Evolutionary conservation across 2,329 filamentous ascomycete species (phyloP).

Genomic region (Exophiala sp.): DNA sequence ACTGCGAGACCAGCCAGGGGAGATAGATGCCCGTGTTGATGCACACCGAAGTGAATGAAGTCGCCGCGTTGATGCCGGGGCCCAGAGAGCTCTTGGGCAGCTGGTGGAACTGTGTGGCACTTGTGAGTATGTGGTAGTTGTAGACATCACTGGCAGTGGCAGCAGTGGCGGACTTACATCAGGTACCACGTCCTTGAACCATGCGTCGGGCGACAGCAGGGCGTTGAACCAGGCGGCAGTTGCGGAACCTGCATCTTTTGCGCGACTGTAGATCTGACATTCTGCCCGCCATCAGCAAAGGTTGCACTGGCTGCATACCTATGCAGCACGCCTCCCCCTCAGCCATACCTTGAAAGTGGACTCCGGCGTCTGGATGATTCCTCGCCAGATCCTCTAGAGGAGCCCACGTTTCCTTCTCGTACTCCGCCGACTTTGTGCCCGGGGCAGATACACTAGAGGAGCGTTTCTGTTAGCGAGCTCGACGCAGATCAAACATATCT

Average conservation of each 20-base stretch:
- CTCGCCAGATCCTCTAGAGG: conserved; percentile 52
- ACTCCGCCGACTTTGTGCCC: conserved; percentile 36
- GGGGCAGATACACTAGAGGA: conserved; percentile 29
- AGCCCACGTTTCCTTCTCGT: conserved; percentile 56
- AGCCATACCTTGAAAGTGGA: conserved; percentile 57
- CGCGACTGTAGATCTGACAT: conserved; percentile 51
- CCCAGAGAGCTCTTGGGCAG: conserved; percentile 55
- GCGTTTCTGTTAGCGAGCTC: background rate
- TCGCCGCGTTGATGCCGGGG: conserved; percentile 62
- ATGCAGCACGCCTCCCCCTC: background rate
- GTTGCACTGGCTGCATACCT: background rate
- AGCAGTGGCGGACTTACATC: conserved; percentile 48
- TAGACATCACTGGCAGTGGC: background rate
- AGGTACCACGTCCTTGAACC: conserved; percentile 66
- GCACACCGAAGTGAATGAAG: conserved; percentile 75
- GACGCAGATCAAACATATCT: background rate
- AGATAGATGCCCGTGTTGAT: conserved; percentile 88
- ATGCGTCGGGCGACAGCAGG: conserved; percentile 61
- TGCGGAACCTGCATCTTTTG: conserved; percentile 54
- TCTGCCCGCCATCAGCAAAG: conserved; percentile 33
- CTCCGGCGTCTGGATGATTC: conserved; percentile 63
- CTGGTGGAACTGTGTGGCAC: conserved; percentile 51
- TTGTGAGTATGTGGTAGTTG: background rate
- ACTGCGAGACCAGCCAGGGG: conserved; percentile 76
- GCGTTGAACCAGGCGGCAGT: conserved; percentile 59